Percentiles rank a stretch among this genome's conserved stretches.
Evolutionary conservation across 441 rosid species (phyloP).

Genomic region (Brassica hybrid): DNA sequence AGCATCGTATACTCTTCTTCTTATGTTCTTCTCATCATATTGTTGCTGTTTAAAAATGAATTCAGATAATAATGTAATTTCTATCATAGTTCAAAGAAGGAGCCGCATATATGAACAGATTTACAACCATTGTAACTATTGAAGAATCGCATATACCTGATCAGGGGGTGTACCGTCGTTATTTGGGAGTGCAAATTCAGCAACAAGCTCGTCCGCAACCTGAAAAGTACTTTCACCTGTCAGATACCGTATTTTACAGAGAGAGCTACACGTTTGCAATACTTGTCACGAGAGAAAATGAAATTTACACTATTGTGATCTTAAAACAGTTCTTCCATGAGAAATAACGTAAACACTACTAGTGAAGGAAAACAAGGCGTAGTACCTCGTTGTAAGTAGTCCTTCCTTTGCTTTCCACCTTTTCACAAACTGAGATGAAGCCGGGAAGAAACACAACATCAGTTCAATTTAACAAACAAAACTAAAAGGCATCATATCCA

Average conservation of each 20-base stretch:
- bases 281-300: slow-evolving; percentile 19
- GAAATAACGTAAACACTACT: neutral
- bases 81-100: slow-evolving; percentile 22
- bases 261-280: slow-evolving; percentile 15
- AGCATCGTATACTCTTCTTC: slow-evolving; percentile 98
- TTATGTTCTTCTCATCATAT: slow-evolving; percentile 96
- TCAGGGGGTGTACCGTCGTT: slow-evolving; percentile 78
- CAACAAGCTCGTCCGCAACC: slow-evolving; percentile 99
- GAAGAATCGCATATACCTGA: slow-evolving; percentile 66
- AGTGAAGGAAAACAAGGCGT: slow-evolving; percentile 43
- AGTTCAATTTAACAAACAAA: slow-evolving; percentile 11
- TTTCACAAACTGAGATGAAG: slow-evolving; percentile 80
- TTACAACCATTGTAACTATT: slow-evolving; percentile 17
- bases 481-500: neutral
- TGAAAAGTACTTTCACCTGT: slow-evolving; percentile 53
- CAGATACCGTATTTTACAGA: slow-evolving; percentile 39
- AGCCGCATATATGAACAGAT: neutral
- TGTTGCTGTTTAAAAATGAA: slow-evolving; percentile 69
- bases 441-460: slow-evolving; percentile 29
- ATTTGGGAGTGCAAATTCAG: slow-evolving; percentile 93
- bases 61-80: neutral
- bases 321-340: neutral
- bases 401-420: slow-evolving; percentile 98
- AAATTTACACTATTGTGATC: slow-evolving; percentile 5
- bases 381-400: slow-evolving; percentile 98